A percentile compares a stretch with the other conserved stretches of the same genome.
Conservation (phyloP, 2,329 filamentous ascomycete species). For the Xylaria sp. region DNA sequence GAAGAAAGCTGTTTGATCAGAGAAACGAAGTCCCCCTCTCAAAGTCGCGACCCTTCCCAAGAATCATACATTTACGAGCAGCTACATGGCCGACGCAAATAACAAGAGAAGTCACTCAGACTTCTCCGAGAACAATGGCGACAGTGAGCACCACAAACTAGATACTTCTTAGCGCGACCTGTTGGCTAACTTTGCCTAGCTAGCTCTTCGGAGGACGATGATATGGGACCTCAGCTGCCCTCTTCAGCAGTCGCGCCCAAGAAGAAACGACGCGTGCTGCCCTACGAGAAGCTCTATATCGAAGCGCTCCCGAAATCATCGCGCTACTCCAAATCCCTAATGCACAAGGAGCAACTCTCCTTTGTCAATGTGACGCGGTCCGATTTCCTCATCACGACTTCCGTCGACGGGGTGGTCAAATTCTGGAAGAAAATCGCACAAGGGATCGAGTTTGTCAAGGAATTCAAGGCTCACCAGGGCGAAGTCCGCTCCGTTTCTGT, state of each 20-base stretch:
- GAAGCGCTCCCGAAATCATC: conserved; percentile 80
- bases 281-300: conserved; percentile 93
- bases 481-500: conserved; percentile 83
- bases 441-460: conserved; percentile 96
- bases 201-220: conserved; percentile 77
- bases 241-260: conserved; percentile 71
- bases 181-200: conserved; percentile 41
- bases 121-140: conserved; percentile 32
- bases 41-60: background rate
- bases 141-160: conserved; percentile 16
- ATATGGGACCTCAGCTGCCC: conserved; percentile 90
- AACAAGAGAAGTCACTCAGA: conserved; percentile 39
- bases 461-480: conserved; percentile 88
- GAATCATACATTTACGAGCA: background rate
- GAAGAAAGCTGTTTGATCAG: too few species aligned
- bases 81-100: conserved; percentile 32
- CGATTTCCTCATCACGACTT: conserved; percentile 94
- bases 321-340: conserved; percentile 92
- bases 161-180: background rate
- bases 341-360: conserved; percentile 95
- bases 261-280: conserved; percentile 88
- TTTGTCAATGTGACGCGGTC: conserved; percentile 91
- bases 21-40: too few species aligned
- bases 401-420: conserved; percentile 93
- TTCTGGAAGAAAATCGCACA: conserved; percentile 97